Evolutionary conservation across 371 early-diverging fungal genomes (phyloP).

Genomic region (Sanchytrium tribonematis): DNA sequence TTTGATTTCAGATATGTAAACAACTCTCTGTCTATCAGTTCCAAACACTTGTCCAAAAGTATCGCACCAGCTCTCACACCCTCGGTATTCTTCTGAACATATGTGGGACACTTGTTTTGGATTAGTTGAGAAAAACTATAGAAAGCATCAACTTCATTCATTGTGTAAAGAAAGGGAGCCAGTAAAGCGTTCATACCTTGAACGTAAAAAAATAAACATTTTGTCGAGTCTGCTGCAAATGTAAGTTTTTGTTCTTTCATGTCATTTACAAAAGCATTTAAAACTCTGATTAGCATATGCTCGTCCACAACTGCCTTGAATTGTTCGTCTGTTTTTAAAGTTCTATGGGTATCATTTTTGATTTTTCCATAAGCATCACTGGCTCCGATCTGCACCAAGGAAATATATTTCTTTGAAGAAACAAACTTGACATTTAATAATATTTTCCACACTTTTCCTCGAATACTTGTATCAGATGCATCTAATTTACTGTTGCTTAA

Average conservation of each 20-base stretch:
- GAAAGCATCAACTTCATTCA: conserved; percentile 75
- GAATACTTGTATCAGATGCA: not conserved
- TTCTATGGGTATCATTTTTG: conserved; percentile 59
- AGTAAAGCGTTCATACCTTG: conserved; percentile 80
- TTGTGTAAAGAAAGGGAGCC: conserved; percentile 64
- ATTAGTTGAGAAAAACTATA: conserved; percentile 53
- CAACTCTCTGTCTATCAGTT: conserved; percentile 37
- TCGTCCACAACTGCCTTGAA: conserved; percentile 43
- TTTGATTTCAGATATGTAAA: conserved; percentile 40
- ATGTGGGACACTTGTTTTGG: conserved; percentile 53
- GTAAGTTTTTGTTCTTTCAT: conserved; percentile 8
- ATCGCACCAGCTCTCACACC: conserved; percentile 68
- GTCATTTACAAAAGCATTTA: conserved; percentile 62
- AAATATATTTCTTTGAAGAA: conserved; percentile 40
- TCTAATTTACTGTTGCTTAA: not conserved
- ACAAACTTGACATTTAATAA: conserved; percentile 43
- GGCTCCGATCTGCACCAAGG: conserved; percentile 35
- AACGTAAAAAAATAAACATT: conserved; percentile 38
- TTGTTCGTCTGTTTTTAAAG: conserved; percentile 45
- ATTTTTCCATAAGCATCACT: conserved; percentile 45
- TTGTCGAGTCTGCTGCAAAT: not conserved
- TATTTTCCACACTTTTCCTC: conserved; percentile 39
- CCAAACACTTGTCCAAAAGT: conserved; percentile 51
- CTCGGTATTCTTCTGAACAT: conserved; percentile 58
- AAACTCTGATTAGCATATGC: conserved; percentile 38